These are phyloP conservation scores for Cryptococcus wingfieldii DNA, from an alignment of 1,284 basidiomycete species.

Conservation along the genomic window DNA sequence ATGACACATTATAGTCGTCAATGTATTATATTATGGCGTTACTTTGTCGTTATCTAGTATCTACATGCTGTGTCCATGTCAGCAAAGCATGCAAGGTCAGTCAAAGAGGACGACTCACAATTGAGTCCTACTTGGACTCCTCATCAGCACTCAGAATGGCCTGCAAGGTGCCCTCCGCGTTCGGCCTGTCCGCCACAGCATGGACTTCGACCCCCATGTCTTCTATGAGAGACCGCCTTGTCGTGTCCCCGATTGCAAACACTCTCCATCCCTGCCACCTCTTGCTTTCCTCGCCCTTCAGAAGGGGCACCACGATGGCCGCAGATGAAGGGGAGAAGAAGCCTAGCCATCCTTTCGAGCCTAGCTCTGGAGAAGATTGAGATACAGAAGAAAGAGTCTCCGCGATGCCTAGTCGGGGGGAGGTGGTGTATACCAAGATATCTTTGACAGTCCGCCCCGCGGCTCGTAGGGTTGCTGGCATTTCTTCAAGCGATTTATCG, in stretches of 20 bases:
- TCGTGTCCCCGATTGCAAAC: slow-evolving; percentile 44
- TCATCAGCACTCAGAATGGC: slow-evolving; percentile 10
- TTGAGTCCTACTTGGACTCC: not conserved
- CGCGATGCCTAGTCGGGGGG: slow-evolving; percentile 4
- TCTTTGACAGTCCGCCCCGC: slow-evolving; percentile 19
- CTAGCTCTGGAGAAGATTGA: too few species aligned
- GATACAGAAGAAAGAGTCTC: not conserved
- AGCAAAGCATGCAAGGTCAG: too few species aligned
- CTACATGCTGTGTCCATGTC: not conserved
- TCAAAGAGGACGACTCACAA: not conserved
- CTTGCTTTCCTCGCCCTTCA: slow-evolving; percentile 2
- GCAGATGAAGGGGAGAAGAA: slow-evolving; percentile 46
- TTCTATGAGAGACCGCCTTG: slow-evolving; percentile 20
- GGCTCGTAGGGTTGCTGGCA: slow-evolving; percentile 18
- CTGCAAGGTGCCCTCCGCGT: slow-evolving; percentile 25
- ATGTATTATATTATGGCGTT: too few species aligned
- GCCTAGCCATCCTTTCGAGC: slow-evolving; percentile 25
- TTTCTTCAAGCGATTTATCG: slow-evolving; percentile 36
- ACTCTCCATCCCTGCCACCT: slow-evolving; percentile 13
- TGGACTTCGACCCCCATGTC: slow-evolving; percentile 21
- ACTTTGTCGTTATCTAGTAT: not conserved
- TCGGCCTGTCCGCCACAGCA: slow-evolving; percentile 39
- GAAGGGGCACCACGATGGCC: slow-evolving; percentile 24
- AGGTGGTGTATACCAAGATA: slow-evolving; percentile 27
- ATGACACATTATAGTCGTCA: too few species aligned